phyloP scores from a whole-genome alignment of 116 monocot genomes.

The Cymodocea nodosa region DNA sequence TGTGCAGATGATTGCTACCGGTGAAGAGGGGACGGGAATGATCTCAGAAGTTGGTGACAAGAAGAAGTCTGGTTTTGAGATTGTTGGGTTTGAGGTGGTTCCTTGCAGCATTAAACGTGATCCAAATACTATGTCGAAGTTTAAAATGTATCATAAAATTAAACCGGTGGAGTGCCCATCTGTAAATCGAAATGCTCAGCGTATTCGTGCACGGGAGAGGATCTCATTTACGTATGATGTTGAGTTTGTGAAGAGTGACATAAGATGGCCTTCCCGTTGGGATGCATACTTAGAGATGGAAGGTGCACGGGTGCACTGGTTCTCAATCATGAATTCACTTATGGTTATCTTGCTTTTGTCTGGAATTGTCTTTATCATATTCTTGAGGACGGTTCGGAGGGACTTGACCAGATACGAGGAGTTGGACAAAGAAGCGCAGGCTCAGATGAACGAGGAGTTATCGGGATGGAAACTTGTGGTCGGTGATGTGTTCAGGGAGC shows the following conservation, averaged over 20 bases:
- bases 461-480: slow-evolving; percentile 94
- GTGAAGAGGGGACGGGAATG: slow-evolving; percentile 66
- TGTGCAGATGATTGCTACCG: no score
- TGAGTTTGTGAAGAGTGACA: slow-evolving; percentile 62
- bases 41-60: slow-evolving; percentile 44
- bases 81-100: slow-evolving; percentile 76
- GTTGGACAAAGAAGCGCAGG: slow-evolving; percentile 77
- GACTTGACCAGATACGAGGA: slow-evolving; percentile 88
- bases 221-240: slow-evolving; percentile 77
- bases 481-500: slow-evolving; percentile 84
- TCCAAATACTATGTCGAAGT: slow-evolving; percentile 38
- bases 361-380: slow-evolving; percentile 82
- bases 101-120: slow-evolving; percentile 80
- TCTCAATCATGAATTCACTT: slow-evolving; percentile 88
- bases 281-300: slow-evolving; percentile 90
- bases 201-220: slow-evolving; percentile 52
- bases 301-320: slow-evolving; percentile 82
- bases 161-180: slow-evolving; percentile 39
- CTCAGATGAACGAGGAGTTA: slow-evolving; percentile 90
- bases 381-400: slow-evolving; percentile 75
- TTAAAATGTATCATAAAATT: slow-evolving; percentile 50
- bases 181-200: slow-evolving; percentile 44
- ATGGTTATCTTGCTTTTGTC: slow-evolving; percentile 89
- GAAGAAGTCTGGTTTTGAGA: slow-evolving; percentile 58
- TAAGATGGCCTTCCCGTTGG: slow-evolving; percentile 79